Base-by-base conservation (phyloP, 192 early-diverging fungal genomes). In the Spinellus fusiger region DNA sequence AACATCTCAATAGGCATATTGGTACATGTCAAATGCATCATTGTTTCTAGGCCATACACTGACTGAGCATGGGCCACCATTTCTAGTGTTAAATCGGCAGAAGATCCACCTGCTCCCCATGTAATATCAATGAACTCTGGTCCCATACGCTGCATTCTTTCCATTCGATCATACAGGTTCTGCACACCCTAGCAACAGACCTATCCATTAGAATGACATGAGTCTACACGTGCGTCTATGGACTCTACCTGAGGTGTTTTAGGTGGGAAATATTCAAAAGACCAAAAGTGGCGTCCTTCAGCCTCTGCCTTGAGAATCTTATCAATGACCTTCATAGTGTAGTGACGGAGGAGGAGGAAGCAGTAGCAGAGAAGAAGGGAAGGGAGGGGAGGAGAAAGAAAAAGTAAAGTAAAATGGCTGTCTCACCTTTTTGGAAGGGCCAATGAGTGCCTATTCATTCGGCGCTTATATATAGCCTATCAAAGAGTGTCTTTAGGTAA, bases 191-290 rank as follows among this genome's bases (percentile, higher is more conserved):
- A 53, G 16, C 12, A 37, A 12, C 27, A 28, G 31, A 29, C 9
- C n/a, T n/a, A n/a, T n/a, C n/a, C n/a, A n/a, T n/a, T n/a, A n/a
- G n/a, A n/a, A n/a, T n/a, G n/a, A n/a, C n/a, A 59, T 52, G 27
- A 35, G 29, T 26, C 5, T 37, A 28, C 32, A 35, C 8, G 16
- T 28, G 28, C n/a, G 26, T 6, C 12, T 16, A 22, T 12, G 16
- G 13, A 13, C 20, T 38, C 38, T 76, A 78, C 79, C 68, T 86
- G 85, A 49, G 83, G 80, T 31, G 96, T 98, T 74, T 93, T 98
- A 68, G 96, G 96, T 49, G 96, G 93, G 59, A 96, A 98, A 80
- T 91, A 98, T 77, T 98, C 96, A 71, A 98, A 98, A 31, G 93
- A 96, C 85, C 86, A 90, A 56, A 78, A 84, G 32, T 79, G 80